phyloP scores from a whole-genome alignment of 768 basidiomycete species.

The Stropharia rugosoannulata region DNA sequence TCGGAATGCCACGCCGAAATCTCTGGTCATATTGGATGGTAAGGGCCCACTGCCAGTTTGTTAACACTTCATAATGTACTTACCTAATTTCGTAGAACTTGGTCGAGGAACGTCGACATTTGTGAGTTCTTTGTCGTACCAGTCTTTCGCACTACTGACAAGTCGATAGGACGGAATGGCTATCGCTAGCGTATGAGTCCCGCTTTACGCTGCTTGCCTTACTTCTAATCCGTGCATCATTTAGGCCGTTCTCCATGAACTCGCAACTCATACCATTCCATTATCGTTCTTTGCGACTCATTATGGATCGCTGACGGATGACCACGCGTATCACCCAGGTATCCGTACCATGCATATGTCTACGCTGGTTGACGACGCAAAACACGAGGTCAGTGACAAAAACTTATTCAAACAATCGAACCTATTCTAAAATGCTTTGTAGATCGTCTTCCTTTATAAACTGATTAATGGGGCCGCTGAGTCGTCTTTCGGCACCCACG shows the following conservation, averaged over 20 bases:
- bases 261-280: conserved; percentile 90
- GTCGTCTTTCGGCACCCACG: conserved; percentile 91
- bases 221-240: neutral
- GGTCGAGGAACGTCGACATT: conserved; percentile 96
- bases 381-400: conserved; percentile 69
- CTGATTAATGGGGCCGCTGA: conserved; percentile 84
- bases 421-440: conserved; percentile 8
- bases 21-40: conserved; percentile 95
- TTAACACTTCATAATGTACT: conserved; percentile 10
- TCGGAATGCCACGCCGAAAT: conserved; percentile 90
- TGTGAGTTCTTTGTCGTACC: conserved; percentile 36
- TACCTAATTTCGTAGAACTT: conserved; percentile 55
- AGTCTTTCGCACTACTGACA: conserved; percentile 1
- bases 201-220: neutral
- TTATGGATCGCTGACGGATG: conserved; percentile 93
- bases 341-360: conserved; percentile 96
- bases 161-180: conserved; percentile 89
- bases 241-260: conserved; percentile 89
- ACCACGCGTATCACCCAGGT: conserved; percentile 89
- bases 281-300: conserved; percentile 98
- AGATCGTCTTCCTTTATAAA: conserved; percentile 96
- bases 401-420: neutral
- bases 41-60: conserved; percentile 19
- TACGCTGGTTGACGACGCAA: conserved; percentile 90
- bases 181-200: conserved; percentile 74